Conservation (phyloP, 352 stramenopile species). For the Pythium phragmiticola region DNA sequence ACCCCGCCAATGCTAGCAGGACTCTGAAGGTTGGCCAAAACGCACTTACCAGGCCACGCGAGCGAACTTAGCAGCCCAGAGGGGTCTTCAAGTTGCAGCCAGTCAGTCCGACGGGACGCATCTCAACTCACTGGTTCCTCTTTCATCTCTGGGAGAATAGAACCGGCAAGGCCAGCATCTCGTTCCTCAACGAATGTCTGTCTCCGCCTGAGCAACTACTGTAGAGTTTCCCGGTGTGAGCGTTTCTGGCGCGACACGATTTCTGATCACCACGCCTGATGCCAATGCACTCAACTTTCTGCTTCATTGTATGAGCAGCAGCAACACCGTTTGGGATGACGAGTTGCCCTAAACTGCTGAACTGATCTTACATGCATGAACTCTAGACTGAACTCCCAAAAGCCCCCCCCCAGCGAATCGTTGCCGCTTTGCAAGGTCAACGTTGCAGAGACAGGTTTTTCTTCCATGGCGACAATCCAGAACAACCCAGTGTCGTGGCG, state of each 20-base stretch:
- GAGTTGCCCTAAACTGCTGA: slow-evolving; percentile 1
- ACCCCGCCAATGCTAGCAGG: slow-evolving; percentile 5
- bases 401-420: not conserved
- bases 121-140: slow-evolving; percentile 3
- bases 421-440: not conserved
- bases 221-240: not conserved
- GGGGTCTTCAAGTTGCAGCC: slow-evolving; percentile 3
- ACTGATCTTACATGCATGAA: not conserved
- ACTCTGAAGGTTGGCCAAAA: not conserved
- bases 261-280: not conserved
- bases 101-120: not conserved
- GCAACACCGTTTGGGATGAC: not conserved
- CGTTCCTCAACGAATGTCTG: not conserved
- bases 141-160: slow-evolving; percentile 8
- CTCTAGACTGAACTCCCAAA: not conserved
- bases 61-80: slow-evolving; percentile 4
- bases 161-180: not conserved
- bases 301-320: not conserved
- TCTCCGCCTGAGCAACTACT: not conserved
- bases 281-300: not conserved
- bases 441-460: slow-evolving; percentile 1
- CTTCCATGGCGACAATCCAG: slow-evolving; percentile 30
- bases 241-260: slow-evolving; percentile 11
- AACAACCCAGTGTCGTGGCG: slow-evolving; percentile 2
- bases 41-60: slow-evolving; percentile 7